Evolutionary conservation across 2,329 filamentous ascomycete species (phyloP).

Genomic region (Pseudogymnoascus sp.): DNA sequence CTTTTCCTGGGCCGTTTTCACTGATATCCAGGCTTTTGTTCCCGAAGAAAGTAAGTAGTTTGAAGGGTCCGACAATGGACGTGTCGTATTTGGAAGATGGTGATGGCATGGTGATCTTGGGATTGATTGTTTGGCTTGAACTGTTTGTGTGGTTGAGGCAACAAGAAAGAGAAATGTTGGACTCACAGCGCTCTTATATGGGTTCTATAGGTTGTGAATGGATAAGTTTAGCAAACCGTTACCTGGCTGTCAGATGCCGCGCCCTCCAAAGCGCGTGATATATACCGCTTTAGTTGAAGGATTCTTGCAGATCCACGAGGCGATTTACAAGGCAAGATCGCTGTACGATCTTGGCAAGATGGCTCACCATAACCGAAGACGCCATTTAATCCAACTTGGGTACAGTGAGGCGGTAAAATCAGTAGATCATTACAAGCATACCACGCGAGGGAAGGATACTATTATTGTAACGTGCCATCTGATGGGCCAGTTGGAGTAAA

Average conservation of each 20-base stretch:
- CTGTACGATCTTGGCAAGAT: too few relatives aligned
- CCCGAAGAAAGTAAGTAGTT: background rate
- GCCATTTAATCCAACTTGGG: too few relatives aligned
- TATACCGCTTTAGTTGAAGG: background rate
- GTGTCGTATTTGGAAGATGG: slow-evolving; percentile 2
- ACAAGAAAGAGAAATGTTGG: background rate
- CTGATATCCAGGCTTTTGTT: background rate
- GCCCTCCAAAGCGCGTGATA: background rate
- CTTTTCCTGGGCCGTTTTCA: background rate
- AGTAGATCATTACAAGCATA: too few relatives aligned
- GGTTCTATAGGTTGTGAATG: background rate
- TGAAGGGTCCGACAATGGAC: background rate
- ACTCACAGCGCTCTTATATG: background rate
- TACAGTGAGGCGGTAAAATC: too few relatives aligned
- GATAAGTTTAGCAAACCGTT: background rate
- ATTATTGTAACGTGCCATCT: background rate
- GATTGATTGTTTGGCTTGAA: background rate
- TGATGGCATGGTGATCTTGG: background rate
- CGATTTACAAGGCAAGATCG: background rate
- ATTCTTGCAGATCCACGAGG: background rate
- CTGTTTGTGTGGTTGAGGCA: background rate
- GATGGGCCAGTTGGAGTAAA: background rate
- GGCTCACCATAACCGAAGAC: too few relatives aligned
- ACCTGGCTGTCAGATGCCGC: background rate
- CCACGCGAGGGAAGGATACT: background rate